Conservation (phyloP, 108 stramenopile species). For the Asterionellopsis glacialis region DNA sequence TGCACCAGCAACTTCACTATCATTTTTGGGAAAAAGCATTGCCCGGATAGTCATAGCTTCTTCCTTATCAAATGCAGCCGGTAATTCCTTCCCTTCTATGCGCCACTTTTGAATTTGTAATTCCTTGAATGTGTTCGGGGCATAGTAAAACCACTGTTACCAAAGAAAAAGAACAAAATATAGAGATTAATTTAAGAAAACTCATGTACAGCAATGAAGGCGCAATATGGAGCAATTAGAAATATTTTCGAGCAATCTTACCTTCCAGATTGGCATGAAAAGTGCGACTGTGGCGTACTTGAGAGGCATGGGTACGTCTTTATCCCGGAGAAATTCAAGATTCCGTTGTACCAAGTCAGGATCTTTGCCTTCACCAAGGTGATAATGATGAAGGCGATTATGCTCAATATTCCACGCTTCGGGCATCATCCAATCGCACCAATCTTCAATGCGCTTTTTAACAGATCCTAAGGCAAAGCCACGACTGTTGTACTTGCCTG, state of each 20-base stretch:
- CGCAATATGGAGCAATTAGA: too few relatives aligned
- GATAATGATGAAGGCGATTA: constrained; percentile 67
- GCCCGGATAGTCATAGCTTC: constrained; percentile 37
- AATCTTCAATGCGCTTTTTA: constrained; percentile 50
- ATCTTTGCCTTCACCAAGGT: constrained; percentile 48
- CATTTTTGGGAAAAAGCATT: constrained; percentile 18
- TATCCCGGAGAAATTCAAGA: constrained; percentile 29
- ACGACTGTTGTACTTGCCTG: constrained; percentile 49
- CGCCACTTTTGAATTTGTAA: constrained; percentile 37
- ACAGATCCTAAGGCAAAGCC: constrained; percentile 62
- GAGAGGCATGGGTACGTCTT: constrained; percentile 22
- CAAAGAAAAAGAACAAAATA: too few relatives aligned
- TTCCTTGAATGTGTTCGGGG: constrained; percentile 75
- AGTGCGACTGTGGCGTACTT: constrained; percentile 38
- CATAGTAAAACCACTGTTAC: constrained; percentile 55
- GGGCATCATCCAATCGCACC: constrained; percentile 82
- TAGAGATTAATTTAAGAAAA: too few relatives aligned
- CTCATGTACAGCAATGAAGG: too few relatives aligned
- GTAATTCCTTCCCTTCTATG: constrained; percentile 26
- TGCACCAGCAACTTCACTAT: constrained; percentile 11
- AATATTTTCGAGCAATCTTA: too few relatives aligned
- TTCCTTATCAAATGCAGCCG: constrained; percentile 20
- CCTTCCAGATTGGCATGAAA: constrained; percentile 52
- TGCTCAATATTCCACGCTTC: constrained; percentile 82
- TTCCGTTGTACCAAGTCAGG: constrained; percentile 71